Conservation (phyloP, 345 rosid genomes). For the Viola odorata region DNA sequence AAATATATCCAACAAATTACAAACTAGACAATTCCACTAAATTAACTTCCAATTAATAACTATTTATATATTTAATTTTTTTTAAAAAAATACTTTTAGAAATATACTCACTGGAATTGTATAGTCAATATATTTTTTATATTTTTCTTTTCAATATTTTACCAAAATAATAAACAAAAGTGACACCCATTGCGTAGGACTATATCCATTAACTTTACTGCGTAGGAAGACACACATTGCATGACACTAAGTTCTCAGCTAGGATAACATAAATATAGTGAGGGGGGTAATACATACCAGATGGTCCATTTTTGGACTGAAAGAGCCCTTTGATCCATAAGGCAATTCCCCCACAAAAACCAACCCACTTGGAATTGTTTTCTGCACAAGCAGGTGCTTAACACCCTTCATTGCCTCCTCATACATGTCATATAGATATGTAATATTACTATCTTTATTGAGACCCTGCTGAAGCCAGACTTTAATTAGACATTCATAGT, state of each 20-base stretch:
- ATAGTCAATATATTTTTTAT: no score
- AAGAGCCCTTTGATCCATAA: constrained; percentile 59
- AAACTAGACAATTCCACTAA: no score
- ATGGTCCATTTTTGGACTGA: constrained; percentile 99
- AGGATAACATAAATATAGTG: neutral
- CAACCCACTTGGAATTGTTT: constrained; percentile 74
- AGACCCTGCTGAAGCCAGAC: constrained; percentile 91
- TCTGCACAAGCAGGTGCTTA: constrained; percentile 72
- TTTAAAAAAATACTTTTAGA: no score
- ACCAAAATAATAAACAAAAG: no score
- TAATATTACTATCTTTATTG: constrained; percentile 34
- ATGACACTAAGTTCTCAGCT: constrained; percentile 2
- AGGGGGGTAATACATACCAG: constrained; percentile 55
- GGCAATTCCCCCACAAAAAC: constrained; percentile 97
- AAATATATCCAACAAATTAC: no score
- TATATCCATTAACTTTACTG: no score
- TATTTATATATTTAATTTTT: no score
- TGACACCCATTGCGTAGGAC: no score
- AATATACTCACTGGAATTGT: no score
- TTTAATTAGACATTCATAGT: constrained; percentile 89
- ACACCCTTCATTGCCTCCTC: constrained; percentile 95
- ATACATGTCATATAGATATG: constrained; percentile 83
- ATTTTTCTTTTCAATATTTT: no score
- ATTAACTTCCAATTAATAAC: no score
- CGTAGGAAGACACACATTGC: neutral